Evolutionary conservation across 345 rosid species (phyloP).

Genomic region (Eucalyptus shirleyi): DNA sequence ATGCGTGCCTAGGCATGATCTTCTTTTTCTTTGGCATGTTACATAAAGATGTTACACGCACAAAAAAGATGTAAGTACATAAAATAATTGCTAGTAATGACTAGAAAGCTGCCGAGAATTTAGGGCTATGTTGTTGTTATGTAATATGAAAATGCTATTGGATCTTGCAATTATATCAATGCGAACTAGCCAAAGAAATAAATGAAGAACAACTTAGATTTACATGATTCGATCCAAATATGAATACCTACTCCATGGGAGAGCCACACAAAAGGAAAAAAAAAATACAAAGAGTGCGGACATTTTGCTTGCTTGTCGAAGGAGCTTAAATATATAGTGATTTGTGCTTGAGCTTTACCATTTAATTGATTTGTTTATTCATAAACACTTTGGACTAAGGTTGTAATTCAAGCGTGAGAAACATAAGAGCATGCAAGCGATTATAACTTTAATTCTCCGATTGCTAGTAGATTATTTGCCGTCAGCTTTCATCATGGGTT

Average conservation of each 20-base stretch:
- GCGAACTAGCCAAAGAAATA: not conserved
- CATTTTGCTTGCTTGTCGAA: not conserved
- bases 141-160: not conserved
- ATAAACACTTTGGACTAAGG: too few relatives aligned
- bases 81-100: not conserved
- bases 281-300: not conserved
- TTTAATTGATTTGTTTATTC: too few relatives aligned
- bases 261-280: not conserved
- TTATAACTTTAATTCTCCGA: not conserved
- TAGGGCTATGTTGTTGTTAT: not conserved
- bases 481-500: accelerated
- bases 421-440: accelerated
- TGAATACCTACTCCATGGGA: accelerated
- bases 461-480: accelerated
- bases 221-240: accelerated
- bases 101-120: not conserved
- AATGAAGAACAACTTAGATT: too few relatives aligned
- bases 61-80: not conserved
- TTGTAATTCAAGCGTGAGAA: too few relatives aligned
- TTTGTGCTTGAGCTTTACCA: too few relatives aligned
- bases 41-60: not conserved
- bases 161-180: not conserved
- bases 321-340: not conserved
- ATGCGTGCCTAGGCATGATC: not conserved
- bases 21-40: not conserved